Conservation (phyloP, 1,284 basidiomycete species). For the Earliella scabrosa region DNA sequence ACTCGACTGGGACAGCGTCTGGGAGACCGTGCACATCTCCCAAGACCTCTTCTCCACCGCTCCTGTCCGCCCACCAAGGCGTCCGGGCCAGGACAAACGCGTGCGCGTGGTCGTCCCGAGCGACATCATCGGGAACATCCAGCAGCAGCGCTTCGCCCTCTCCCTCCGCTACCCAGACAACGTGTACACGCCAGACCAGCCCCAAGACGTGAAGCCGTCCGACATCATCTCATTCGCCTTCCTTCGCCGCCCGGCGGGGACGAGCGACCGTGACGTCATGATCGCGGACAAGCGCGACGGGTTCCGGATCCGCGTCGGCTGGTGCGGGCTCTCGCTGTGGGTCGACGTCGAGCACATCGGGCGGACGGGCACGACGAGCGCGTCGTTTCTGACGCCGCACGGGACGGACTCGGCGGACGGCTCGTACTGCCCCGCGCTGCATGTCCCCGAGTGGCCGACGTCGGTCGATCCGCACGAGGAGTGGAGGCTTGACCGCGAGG, state of each 20-base stretch:
- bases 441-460: background rate
- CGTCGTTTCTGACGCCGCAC: background rate
- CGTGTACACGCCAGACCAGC: no score
- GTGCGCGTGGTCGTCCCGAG: background rate
- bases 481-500: background rate
- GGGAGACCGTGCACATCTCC: background rate
- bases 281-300: background rate
- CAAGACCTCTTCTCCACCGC: background rate
- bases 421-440: background rate
- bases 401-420: background rate
- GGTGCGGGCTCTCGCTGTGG: background rate
- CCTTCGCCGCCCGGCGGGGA: no score
- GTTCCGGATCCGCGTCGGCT: background rate
- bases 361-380: background rate
- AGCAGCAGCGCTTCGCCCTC: background rate
- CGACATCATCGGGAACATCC: background rate
- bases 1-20: background rate
- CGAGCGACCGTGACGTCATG: no score
- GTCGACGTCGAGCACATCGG: background rate
- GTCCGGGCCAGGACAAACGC: no score
- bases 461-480: background rate
- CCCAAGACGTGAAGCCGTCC: background rate
- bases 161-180: no score
- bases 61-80: background rate
- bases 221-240: background rate